Evolutionary conservation across 129 eudicot genomes (phyloP), one percentile per base, ranked within the genome.

Genomic region (Sambucus nigra): DNA sequence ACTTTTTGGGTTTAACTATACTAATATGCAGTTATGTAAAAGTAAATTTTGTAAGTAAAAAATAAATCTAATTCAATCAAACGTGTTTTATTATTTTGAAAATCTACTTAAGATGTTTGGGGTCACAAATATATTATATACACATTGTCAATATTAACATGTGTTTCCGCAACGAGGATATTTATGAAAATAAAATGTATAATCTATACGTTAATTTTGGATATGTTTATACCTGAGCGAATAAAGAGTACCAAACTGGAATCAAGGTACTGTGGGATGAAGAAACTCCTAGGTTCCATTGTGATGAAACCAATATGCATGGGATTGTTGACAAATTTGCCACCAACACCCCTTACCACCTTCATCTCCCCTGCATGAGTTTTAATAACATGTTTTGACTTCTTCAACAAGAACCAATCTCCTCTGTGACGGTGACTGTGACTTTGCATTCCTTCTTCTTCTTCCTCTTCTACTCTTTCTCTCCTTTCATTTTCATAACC

Each of bases 231-330:
- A 91, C 98, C 98, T 74, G 32, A 28, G 41, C 81, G 80, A 13
- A 91, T 24, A 70, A 85, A 91, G 63, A 91, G 45, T 66, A 91
- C 70, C 57, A 86, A 55, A 46, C 64, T 66, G n/a, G 95, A 82
- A 59, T 91, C 98, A 48, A 82, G 76, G 32, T 91, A 91, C 51
- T 85, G 98, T 40, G 98, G 98, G 17, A 82, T 66, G 63, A 91
- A 91, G 20, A 91, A 59, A 68, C 80, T 73, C 17, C 27, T 73
- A 6, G 98, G 95, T 62, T 91, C 98, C 98, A 85, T 91, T 1
- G 89, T 69, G 39, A 91, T 82, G 51, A 91, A 85, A 3, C 94
- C 94, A 24, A 91, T 79, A 51, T 91, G 95, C 76, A 91, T 69
- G 0, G 84, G 88, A 2, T 67, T 56, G 16, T 42, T 16, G 5